Evolutionary conservation across 2,329 filamentous ascomycete species (phyloP).

Genomic region (Periconia digitata): DNA sequence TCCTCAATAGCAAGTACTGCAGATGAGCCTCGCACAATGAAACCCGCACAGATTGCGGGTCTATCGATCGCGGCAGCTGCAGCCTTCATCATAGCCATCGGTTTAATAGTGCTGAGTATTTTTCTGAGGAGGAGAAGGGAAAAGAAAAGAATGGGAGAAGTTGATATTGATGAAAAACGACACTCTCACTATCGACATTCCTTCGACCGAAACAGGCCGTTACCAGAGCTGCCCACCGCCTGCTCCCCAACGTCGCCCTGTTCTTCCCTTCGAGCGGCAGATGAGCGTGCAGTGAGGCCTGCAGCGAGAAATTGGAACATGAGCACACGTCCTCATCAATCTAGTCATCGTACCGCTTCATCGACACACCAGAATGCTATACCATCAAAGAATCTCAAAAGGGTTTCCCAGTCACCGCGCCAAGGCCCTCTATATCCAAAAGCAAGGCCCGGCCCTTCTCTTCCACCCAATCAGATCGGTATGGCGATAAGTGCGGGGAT

Average conservation of each 20-base stretch:
- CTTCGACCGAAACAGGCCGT: neutral
- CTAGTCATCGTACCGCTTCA: neutral
- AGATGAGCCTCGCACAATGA: constrained; percentile 28
- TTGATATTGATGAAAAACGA: constrained; percentile 24
- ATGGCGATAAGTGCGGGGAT: constrained; percentile 41
- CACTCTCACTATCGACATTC: neutral
- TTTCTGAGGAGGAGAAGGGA: constrained; percentile 39
- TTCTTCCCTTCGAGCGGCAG: too few species aligned
- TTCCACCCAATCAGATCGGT: constrained; percentile 38
- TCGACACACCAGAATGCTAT: neutral
- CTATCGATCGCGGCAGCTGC: constrained; percentile 41
- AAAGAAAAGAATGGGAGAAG: constrained; percentile 17
- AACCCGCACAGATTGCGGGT: constrained; percentile 42
- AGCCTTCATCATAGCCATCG: constrained; percentile 41
- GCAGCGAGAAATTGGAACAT: too few species aligned
- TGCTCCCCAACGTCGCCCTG: neutral
- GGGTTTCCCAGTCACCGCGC: neutral
- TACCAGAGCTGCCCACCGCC: neutral
- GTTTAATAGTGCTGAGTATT: constrained; percentile 40
- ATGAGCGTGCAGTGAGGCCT: too few species aligned
- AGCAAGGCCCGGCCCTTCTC: constrained; percentile 19
- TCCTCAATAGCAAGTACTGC: constrained; percentile 15
- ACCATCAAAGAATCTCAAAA: neutral
- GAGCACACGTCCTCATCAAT: neutral
- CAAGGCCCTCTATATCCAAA: neutral